These are phyloP conservation scores for Bretziella fagacearum DNA, from an alignment of 2,329 filamentous ascomycete species.

Conservation along the genomic window DNA sequence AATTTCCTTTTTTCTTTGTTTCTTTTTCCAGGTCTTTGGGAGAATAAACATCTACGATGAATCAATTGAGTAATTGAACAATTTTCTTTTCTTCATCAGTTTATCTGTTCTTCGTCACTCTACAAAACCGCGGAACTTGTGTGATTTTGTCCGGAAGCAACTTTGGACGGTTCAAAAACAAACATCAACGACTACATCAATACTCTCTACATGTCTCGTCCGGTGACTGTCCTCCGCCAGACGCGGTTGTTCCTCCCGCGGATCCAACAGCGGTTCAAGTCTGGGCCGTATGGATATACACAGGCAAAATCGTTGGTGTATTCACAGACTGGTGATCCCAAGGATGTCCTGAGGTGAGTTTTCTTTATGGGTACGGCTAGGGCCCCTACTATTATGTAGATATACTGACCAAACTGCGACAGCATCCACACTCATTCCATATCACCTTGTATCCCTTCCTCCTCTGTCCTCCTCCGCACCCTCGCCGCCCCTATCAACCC, in stretches of 20 bases:
- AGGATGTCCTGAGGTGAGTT: slow-evolving; percentile 45
- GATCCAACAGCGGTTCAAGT: slow-evolving; percentile 30
- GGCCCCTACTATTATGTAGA: not conserved
- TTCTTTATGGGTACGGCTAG: not conserved
- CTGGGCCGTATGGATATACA: slow-evolving; percentile 60
- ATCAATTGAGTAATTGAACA: too few relatives aligned
- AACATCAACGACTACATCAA: too few relatives aligned
- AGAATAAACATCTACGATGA: too few relatives aligned
- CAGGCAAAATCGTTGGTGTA: slow-evolving; percentile 72
- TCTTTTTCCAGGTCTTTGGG: too few relatives aligned
- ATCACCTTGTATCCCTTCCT: slow-evolving; percentile 50
- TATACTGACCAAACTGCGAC: too few relatives aligned
- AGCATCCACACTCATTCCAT: slow-evolving; percentile 62
- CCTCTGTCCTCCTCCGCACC: slow-evolving; percentile 59
- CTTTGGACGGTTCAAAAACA: not conserved
- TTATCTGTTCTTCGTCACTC: too few relatives aligned
- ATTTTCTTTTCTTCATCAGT: too few relatives aligned
- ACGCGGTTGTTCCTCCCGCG: slow-evolving; percentile 6
- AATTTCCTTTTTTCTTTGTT: too few relatives aligned
- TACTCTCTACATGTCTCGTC: slow-evolving; percentile 6
- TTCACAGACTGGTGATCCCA: slow-evolving; percentile 56
- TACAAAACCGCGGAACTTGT: too few relatives aligned
- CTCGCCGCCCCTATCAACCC: slow-evolving; percentile 91
- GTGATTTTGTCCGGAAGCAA: too few relatives aligned
- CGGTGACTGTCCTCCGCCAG: slow-evolving; percentile 1